Percentiles rank a stretch among this genome's conserved stretches.
These are phyloP conservation scores for Aspergillus brunneoviolaceus DNA, from an alignment of 2,329 filamentous ascomycete genomes.

Conservation along the genomic window DNA sequence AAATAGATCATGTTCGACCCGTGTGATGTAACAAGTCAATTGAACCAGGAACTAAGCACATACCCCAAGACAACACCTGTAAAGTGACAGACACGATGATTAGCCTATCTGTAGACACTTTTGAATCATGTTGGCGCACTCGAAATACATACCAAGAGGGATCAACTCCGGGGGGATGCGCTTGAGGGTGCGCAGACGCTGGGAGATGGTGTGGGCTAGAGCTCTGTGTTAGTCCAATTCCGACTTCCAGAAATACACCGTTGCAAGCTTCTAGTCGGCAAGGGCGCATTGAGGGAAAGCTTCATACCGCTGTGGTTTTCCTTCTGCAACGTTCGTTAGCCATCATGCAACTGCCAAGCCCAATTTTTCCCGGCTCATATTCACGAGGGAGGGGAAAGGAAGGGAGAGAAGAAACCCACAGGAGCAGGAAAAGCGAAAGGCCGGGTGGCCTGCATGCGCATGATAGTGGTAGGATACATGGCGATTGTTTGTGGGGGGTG, in stretches of 20 bases:
- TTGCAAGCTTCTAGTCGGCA: conserved; percentile 5
- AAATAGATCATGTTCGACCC: conserved; percentile 7
- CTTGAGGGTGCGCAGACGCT: conserved; percentile 86
- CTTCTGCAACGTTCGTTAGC: conserved; percentile 55
- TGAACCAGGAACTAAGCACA: conserved; percentile 37
- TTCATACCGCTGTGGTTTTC: conserved; percentile 62
- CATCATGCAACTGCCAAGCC: conserved; percentile 23
- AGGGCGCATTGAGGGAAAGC: conserved; percentile 12
- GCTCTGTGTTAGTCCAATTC: conserved; percentile 26
- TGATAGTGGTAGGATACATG: conserved; percentile 65
- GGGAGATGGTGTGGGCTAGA: conserved; percentile 91
- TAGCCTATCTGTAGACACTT: conserved; percentile 2
- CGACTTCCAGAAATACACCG: not conserved
- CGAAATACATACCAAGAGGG: conserved; percentile 72
- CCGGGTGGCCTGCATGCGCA: conserved; percentile 60
- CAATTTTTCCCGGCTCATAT: conserved; percentile 20
- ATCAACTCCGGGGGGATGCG: conserved; percentile 91
- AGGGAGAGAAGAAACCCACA: conserved; percentile 54
- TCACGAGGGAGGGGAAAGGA: conserved; percentile 7
- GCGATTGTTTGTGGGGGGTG: conserved; percentile 33
- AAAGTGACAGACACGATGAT: conserved; percentile 28
- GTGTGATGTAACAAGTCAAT: conserved; percentile 8
- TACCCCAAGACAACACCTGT: conserved; percentile 83
- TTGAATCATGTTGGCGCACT: conserved; percentile 5
- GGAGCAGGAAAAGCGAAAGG: conserved; percentile 61